These are phyloP conservation scores for Phaeotremella skinneri DNA, from an alignment of 768 basidiomycete species.

Conservation along the genomic window DNA sequence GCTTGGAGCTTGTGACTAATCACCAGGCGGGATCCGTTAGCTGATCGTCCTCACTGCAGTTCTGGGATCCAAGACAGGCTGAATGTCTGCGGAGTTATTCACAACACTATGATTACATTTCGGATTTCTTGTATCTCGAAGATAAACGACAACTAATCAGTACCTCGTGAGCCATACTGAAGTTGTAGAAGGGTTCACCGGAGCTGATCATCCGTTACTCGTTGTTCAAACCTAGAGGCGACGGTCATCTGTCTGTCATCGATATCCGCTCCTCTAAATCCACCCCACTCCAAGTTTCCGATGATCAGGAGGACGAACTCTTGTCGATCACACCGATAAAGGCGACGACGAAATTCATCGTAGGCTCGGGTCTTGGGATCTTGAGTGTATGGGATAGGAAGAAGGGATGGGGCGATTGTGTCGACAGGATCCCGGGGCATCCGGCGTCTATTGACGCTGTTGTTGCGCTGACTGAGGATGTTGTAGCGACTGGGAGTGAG, in stretches of 20 bases:
- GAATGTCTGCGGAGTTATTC: conserved; percentile 66
- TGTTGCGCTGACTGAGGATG: conserved; percentile 66
- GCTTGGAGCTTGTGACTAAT: conserved; percentile 16
- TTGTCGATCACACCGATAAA: conserved; percentile 82
- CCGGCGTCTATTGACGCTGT: conserved; percentile 87
- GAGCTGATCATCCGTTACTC: not conserved
- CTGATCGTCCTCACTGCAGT: conserved; percentile 55
- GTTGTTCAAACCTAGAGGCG: conserved; percentile 63
- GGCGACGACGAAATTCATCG: conserved; percentile 76
- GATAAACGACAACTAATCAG: conserved; percentile 81
- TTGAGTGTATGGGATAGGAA: conserved; percentile 83
- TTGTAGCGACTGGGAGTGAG: conserved; percentile 83
- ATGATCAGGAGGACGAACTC: conserved; percentile 94
- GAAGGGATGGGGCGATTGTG: conserved; percentile 84
- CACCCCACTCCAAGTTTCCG: conserved; percentile 77
- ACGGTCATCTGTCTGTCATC: conserved; percentile 87
- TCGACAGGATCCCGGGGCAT: conserved; percentile 60
- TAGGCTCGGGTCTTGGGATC: conserved; percentile 86
- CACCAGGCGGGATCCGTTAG: not conserved
- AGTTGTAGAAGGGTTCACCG: too few relatives aligned
- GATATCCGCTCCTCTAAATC: conserved; percentile 80
- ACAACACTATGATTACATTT: conserved; percentile 93
- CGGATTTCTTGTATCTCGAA: conserved; percentile 81
- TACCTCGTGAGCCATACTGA: conserved; percentile 78
- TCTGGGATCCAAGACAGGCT: conserved; percentile 81